Evolutionary conservation across 1,284 basidiomycete genomes (phyloP), one percentile per base, ranked within the genome.

Genomic region (Ustilago sp.): DNA sequence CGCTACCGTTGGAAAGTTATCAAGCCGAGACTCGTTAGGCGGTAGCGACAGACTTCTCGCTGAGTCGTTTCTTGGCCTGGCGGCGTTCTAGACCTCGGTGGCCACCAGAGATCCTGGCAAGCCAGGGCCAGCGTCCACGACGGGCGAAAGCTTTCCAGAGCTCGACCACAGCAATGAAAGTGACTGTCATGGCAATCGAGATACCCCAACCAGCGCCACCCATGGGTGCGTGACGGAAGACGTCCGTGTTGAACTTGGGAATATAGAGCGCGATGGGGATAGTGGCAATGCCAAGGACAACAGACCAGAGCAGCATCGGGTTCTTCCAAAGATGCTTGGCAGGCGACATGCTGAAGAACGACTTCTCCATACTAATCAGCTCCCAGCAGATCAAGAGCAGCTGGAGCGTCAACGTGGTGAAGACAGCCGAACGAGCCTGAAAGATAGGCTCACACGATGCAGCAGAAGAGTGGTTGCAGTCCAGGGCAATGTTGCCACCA

Each of bases 221-320:
- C 64, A 83, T 68, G n/a, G 75, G 59, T 13, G 69, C 75, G 19
- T 82, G 80, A 4, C 77, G 59, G 72, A 83, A 81, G 54, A 83
- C 81, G 34, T 74, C 74, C 17, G 69, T 71, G 71, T 82, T 82
- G 81, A 82, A 82, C 39, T 64, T 66, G 58, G 81, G 82, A 50
- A 81, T 69, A 71, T 83, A 83, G 7, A 83, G 69, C 41, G 80
- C 79, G 51, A 83, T 74, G 6, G 82, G 82, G 52, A 83, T 76
- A 35, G 74, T 76, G 8, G 65, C 72, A 17, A 74, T 59, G 23
- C 82, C 82, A 31, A 80, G 63, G 13, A 83, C 56, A 36, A 81
- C 82, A 31, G 72, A 79, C 72, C 77, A 80, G 45, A 83, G 70
- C 8, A 83, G 70, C 68, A 83, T 77, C 12, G 73, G 74, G 65